These are phyloP conservation scores for Ophiosphaerella herpotricha DNA, from an alignment of 2,329 filamentous ascomycete species.

Conservation along the genomic window DNA sequence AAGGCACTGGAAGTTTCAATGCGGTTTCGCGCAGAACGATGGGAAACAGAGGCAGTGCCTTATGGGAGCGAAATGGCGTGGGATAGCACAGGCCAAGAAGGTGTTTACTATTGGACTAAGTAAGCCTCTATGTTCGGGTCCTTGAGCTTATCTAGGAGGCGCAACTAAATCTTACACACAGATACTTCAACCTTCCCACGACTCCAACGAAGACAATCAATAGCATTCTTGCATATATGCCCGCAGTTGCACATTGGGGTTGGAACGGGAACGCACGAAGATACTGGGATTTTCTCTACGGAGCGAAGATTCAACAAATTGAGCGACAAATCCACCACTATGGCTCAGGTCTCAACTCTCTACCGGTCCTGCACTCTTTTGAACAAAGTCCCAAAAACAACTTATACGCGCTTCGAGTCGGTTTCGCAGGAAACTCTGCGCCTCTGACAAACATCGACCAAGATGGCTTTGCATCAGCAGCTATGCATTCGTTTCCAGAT, in stretches of 20 bases:
- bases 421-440: slow-evolving; percentile 59
- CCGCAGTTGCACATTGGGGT: slow-evolving; percentile 64
- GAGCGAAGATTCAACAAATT: slow-evolving; percentile 47
- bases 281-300: slow-evolving; percentile 64
- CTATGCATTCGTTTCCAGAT: slow-evolving; percentile 63
- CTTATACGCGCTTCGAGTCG: slow-evolving; percentile 58
- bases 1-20: slow-evolving; percentile 52
- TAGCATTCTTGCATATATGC: slow-evolving; percentile 62
- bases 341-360: slow-evolving; percentile 62
- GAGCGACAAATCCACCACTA: slow-evolving; percentile 65
- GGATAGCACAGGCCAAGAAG: slow-evolving; percentile 67
- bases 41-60: slow-evolving; percentile 58
- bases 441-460: slow-evolving; percentile 61
- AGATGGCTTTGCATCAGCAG: slow-evolving; percentile 59
- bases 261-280: slow-evolving; percentile 66
- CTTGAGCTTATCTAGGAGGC: neutral
- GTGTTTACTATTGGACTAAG: slow-evolving; percentile 63
- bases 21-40: slow-evolving; percentile 55
- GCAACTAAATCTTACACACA: neutral
- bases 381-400: slow-evolving; percentile 51
- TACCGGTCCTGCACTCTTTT: slow-evolving; percentile 60
- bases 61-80: slow-evolving; percentile 67
- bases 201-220: slow-evolving; percentile 59
- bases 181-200: slow-evolving; percentile 55
- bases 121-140: neutral